Evolutionary conservation across 192 early-diverging fungal genomes (phyloP).

Genomic region (Rhizoclosmatium sp.): DNA sequence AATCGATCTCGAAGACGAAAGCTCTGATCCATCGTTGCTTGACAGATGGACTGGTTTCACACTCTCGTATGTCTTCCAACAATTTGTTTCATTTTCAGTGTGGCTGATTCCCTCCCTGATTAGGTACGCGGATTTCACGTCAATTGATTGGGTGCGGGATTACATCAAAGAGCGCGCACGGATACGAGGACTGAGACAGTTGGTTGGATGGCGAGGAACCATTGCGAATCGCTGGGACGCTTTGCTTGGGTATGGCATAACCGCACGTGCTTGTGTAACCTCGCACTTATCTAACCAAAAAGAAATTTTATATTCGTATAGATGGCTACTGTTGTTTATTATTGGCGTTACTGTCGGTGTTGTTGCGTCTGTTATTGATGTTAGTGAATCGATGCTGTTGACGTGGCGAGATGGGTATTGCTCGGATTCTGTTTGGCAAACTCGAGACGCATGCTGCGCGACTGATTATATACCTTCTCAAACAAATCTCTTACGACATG

Average conservation of each 20-base stretch:
- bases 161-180: slow-evolving; percentile 80
- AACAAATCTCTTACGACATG: background rate
- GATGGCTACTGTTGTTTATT: slow-evolving; percentile 16
- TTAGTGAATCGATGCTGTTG: background rate
- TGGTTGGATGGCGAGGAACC: background rate
- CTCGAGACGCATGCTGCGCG: background rate
- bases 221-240: background rate
- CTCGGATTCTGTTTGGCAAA: background rate
- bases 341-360: slow-evolving; percentile 24
- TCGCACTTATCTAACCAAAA: too few species aligned
- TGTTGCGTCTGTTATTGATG: slow-evolving; percentile 15
- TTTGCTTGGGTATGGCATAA: background rate
- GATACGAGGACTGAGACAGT: slow-evolving; percentile 37
- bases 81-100: too few species aligned
- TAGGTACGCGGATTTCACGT: slow-evolving; percentile 51
- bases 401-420: slow-evolving; percentile 41
- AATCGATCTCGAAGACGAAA: too few species aligned
- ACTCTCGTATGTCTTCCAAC: too few species aligned
- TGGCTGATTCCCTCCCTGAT: background rate
- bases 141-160: slow-evolving; percentile 89
- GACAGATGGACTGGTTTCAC: too few species aligned
- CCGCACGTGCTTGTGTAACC: too few species aligned
- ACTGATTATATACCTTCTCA: background rate
- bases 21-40: too few species aligned
- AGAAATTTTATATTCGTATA: background rate